phyloP scores from a whole-genome alignment of 306 rosid species.

The Ceratonia siliqua region DNA sequence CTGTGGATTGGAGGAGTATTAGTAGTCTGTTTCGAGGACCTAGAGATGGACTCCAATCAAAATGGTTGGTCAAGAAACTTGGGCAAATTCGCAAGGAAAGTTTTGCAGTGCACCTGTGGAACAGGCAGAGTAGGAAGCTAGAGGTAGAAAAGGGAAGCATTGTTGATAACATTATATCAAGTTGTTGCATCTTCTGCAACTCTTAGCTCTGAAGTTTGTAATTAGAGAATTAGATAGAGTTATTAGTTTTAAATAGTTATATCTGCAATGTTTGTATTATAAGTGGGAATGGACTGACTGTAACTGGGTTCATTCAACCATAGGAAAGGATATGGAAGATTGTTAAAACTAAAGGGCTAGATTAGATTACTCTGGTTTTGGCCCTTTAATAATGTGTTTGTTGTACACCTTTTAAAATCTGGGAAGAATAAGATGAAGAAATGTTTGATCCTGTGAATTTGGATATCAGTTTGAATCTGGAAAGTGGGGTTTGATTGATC shows the following conservation, averaged over 20 bases:
- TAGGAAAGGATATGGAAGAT: background rate
- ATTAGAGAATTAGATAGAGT: conserved; percentile 27
- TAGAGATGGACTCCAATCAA: conserved; percentile 50
- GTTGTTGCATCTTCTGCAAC: conserved; percentile 63
- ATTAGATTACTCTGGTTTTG: background rate
- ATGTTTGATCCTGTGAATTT: background rate
- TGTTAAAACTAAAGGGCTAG: background rate
- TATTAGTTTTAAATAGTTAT: conserved; percentile 2
- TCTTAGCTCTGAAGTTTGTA: conserved; percentile 38
- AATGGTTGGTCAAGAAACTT: conserved; percentile 59
- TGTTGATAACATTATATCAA: conserved; percentile 53
- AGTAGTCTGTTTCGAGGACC: conserved; percentile 58
- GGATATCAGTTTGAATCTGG: background rate
- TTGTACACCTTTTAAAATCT: conserved; percentile 5
- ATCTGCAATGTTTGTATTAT: conserved; percentile 23
- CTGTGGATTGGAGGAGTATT: conserved; percentile 77
- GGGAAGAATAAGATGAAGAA: background rate
- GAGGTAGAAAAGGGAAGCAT: conserved; percentile 71
- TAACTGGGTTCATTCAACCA: conserved; percentile 21
- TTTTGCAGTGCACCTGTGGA: conserved; percentile 84
- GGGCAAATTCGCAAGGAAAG: conserved; percentile 52
- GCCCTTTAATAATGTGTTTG: background rate
- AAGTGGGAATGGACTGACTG: conserved; percentile 25
- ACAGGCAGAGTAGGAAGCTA: conserved; percentile 64
- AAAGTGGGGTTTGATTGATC: conserved; percentile 15